Base-by-base conservation (phyloP, 2,329 filamentous ascomycete species). In the Fusarium sp. region DNA sequence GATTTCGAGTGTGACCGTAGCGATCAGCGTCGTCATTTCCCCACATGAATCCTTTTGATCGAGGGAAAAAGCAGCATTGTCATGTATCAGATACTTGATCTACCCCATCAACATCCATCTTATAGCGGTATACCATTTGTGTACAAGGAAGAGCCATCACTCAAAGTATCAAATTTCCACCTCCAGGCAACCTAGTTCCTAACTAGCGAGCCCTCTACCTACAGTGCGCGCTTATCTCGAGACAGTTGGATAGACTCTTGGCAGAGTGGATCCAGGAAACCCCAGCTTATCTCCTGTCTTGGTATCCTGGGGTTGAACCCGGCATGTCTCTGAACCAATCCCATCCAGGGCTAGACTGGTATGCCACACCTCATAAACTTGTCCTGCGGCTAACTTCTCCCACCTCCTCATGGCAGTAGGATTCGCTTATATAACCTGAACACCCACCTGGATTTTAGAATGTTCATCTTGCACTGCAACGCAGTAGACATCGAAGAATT, bases 381-480 rank as follows among this genome's bases (percentile, higher is more conserved):
- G 27, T 4, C n/a, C 4, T 23, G 51, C 23, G 37, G 40, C 40
- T 43, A 44, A 44, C 51, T 23, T 55, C 40, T 55, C 51, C 40
- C 51, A 12, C 8, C 10, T 4, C 15, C 7, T 23, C 10, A 16
- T 30, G 37, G 43, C 43, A 13, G 43, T 46, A 30, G 43, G 43
- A 23, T 46, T 46, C 43, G 43, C 43, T 46, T 46, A 55, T 41
- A 55, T 55, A 55, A 55, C 37, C 51, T 55, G 37, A 55, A 15
- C 51, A 15, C 31, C 37, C 12, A 15, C 51, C 51, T 55, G 37
- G 37, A 11, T n/a, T 44, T 55, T 31, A 5, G 11, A 11, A 6
- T 6, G 1, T 13, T 52, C 18, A 52, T 52, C 34, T 37, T 39
- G 48, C 5, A 15, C 27, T 28, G 41, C 41, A 44, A 23, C 41